A percentile compares a stretch with the other conserved stretches of the same genome.
Conservation (phyloP, 495 filamentous ascomycete genomes). For the Penicillium dipodomyicola region DNA sequence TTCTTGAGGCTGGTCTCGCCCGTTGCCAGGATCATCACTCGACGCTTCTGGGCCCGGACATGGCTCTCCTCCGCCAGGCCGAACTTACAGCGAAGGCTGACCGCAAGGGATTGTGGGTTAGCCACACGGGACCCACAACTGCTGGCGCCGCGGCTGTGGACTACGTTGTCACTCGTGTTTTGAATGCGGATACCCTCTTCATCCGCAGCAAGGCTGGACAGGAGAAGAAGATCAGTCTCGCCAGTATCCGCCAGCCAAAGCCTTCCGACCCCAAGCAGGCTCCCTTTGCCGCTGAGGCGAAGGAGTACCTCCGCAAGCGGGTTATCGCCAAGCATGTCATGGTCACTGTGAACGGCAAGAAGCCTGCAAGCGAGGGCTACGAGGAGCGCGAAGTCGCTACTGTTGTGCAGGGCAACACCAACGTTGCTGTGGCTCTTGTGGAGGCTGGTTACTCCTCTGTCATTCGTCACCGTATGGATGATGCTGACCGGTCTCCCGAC, state of each 20-base stretch:
- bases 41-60: slow-evolving; percentile 78
- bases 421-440: slow-evolving; percentile 78
- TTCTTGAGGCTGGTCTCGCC: slow-evolving; percentile 84
- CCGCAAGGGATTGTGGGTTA: slow-evolving; percentile 73
- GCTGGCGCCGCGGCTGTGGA: slow-evolving; percentile 60
- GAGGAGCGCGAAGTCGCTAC: slow-evolving; percentile 95
- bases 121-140: slow-evolving; percentile 62
- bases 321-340: slow-evolving; percentile 94
- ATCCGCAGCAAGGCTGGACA: slow-evolving; percentile 75
- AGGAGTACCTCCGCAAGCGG: slow-evolving; percentile 91
- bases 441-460: slow-evolving; percentile 91
- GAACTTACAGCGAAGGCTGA: slow-evolving; percentile 79
- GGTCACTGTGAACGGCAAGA: slow-evolving; percentile 83
- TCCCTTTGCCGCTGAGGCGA: slow-evolving; percentile 87
- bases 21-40: slow-evolving; percentile 94
- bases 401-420: slow-evolving; percentile 77
- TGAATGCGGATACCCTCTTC: slow-evolving; percentile 86
- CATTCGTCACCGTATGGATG: slow-evolving; percentile 88
- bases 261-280: slow-evolving; percentile 75
- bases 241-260: slow-evolving; percentile 89
- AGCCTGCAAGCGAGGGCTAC: slow-evolving; percentile 83
- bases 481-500: slow-evolving; percentile 85
- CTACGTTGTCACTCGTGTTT: slow-evolving; percentile 76
- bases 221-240: slow-evolving; percentile 88
- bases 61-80: slow-evolving; percentile 80